Conservation (phyloP, 768 basidiomycete genomes). For the Suillus subaureus region DNA sequence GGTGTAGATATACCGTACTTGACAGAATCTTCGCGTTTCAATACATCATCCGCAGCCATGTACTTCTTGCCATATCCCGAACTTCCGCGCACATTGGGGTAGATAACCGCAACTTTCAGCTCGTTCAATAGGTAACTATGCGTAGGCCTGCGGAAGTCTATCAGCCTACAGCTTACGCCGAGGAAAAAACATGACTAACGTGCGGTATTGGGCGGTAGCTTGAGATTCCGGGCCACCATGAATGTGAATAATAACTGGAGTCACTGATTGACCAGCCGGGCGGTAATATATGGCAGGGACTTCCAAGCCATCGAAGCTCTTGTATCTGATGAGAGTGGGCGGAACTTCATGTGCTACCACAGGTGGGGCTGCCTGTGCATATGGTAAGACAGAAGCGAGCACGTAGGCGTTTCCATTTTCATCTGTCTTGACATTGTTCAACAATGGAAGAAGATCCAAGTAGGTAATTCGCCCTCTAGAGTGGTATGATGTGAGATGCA, state of each 20-base stretch:
- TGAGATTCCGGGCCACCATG: conserved; percentile 44
- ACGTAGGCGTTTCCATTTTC: conserved; percentile 30
- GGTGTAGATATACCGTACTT: conserved; percentile 29
- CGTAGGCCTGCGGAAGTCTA: conserved; percentile 24
- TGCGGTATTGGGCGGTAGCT: conserved; percentile 35
- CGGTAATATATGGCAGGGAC: conserved; percentile 47
- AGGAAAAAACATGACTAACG: conserved; percentile 23
- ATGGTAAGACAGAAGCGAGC: conserved; percentile 29
- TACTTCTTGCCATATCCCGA: conserved; percentile 44
- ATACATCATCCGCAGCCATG: conserved; percentile 41
- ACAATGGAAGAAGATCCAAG: conserved; percentile 31
- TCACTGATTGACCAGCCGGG: conserved; percentile 31
- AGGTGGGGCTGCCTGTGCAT: conserved; percentile 37
- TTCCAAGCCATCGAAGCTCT: conserved; percentile 44
- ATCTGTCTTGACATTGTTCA: conserved; percentile 22
- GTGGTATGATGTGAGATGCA: conserved; percentile 35
- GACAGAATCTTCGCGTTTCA: conserved; percentile 46
- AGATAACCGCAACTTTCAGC: conserved; percentile 41
- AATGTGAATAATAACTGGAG: conserved; percentile 38
- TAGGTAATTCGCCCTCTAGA: conserved; percentile 25
- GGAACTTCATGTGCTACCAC: conserved; percentile 28
- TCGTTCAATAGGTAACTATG: conserved; percentile 47
- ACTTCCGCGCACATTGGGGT: conserved; percentile 47
- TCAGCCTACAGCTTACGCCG: neutral
- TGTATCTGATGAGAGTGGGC: conserved; percentile 38